A percentile compares a stretch with the other conserved stretches of the same genome.
These are phyloP conservation scores for Lantana camara DNA, from an alignment of 257 asterid genomes.

Conservation along the genomic window DNA sequence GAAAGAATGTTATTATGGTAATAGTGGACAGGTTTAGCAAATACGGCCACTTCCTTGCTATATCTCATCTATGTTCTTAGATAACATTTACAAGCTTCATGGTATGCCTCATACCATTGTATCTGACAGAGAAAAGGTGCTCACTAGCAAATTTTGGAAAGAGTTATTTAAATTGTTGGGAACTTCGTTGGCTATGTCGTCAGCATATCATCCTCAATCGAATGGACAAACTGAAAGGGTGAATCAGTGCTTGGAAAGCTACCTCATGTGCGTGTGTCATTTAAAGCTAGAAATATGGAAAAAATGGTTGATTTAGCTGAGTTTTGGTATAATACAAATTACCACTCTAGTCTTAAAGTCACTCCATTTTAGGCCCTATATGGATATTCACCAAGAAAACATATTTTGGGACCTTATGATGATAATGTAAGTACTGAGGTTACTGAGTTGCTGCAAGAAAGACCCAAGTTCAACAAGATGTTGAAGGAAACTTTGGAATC, in stretches of 20 bases:
- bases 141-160: neutral
- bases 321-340: slow-evolving; percentile 5
- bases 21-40: neutral
- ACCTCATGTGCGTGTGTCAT: too few species aligned
- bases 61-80: neutral
- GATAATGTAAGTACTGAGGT: neutral
- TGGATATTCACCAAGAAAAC: neutral
- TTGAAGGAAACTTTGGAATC: neutral
- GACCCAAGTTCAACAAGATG: neutral
- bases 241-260: too few species aligned
- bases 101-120: too few species aligned
- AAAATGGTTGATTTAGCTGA: neutral
- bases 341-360: neutral
- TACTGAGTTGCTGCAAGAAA: neutral
- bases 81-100: neutral
- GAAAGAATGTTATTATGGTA: neutral
- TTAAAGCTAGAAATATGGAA: neutral
- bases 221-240: too few species aligned
- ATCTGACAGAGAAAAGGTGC: slow-evolving; percentile 9
- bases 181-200: neutral
- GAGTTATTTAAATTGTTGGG: neutral
- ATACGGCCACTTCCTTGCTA: neutral
- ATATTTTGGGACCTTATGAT: neutral
- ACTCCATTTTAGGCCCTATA: neutral
- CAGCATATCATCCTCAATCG: neutral